Evolutionary conservation across 805 yeast genomes (phyloP), one percentile per base, ranked within the genome.

Genomic region (Saturnispora sekii): DNA sequence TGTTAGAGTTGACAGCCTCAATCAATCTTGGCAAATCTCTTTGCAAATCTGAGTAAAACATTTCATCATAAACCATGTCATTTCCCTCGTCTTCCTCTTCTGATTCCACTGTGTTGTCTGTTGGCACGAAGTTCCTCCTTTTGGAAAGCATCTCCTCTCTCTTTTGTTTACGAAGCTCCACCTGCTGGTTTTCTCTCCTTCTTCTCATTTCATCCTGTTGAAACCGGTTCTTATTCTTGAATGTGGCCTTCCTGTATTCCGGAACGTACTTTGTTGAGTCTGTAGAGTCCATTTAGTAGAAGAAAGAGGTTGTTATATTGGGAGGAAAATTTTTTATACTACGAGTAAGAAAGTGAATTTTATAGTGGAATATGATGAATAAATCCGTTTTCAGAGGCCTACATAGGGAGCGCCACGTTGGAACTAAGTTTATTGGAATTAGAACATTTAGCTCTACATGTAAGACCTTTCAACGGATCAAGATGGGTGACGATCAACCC

Each of bases 121-220:
- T 62, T 14, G 65, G 55, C 29, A 65, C 66, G 60, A 81, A 78
- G 64, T 86, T 88, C 70, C 98, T 81, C 72, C 97, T 83, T 69
- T 93, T 93, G 34, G 95, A 81, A 54, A 93, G 73, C 46, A 85
- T 84, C 64, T 93, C 97, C 62, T 93, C 98, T 62, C 98, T 79
- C 66, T 89, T 89, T 50, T 89, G 95, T 70, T 94, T 93, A 69
- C 98, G 78, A 59, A 93, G 74, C 63, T 89, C 97, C 48, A 93
- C 94, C 67, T 90, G 97, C 58, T 90, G 96, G 47, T 85, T 94
- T 65, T 90, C 98, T 65, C 97, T 83, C 64, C 98, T 84, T 66
- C 97, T 88, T 66, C 98, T 85, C 57, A 93, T 78, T 72, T 93
- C 98, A 63, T 93, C 98, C 48, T 87, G 86, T 58, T 84, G 84